Evolutionary conservation across 1,284 basidiomycete species (phyloP).

Genomic region (Exsudoporus floridanus): DNA sequence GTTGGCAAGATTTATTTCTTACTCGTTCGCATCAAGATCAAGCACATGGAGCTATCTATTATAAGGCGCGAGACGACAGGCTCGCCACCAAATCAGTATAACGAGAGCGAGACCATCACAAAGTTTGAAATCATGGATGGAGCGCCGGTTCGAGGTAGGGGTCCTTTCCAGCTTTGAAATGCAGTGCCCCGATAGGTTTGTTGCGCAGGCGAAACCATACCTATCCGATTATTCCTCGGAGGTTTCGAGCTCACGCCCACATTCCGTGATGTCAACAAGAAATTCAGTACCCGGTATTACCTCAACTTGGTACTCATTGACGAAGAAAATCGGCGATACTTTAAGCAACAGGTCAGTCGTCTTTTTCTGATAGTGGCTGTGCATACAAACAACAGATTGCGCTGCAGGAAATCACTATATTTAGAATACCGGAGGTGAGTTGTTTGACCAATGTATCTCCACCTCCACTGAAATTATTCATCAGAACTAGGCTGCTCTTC

Average conservation of each 20-base stretch:
- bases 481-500: constrained; percentile 27
- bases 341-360: constrained; percentile 77
- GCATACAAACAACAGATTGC: background rate
- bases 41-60: constrained; percentile 99
- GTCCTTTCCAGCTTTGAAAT: background rate
- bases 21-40: constrained; percentile 98
- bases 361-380: background rate
- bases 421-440: constrained; percentile 70
- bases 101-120: constrained; percentile 98
- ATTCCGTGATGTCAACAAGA: constrained; percentile 99
- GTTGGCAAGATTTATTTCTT: constrained; percentile 99
- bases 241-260: constrained; percentile 98
- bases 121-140: constrained; percentile 99
- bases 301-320: constrained; percentile 96
- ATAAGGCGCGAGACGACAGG: constrained; percentile 97
- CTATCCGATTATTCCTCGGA: constrained; percentile 95
- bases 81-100: constrained; percentile 95
- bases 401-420: constrained; percentile 66
- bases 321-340: constrained; percentile 95
- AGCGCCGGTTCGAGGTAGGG: constrained; percentile 83
- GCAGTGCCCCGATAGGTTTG: background rate
- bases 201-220: constrained; percentile 87
- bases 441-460: background rate
- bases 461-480: constrained; percentile 5
- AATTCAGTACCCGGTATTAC: constrained; percentile 96